Evolutionary conservation across 352 stramenopile species (phyloP).

Genomic region (Globisporangium acanthophoron): DNA sequence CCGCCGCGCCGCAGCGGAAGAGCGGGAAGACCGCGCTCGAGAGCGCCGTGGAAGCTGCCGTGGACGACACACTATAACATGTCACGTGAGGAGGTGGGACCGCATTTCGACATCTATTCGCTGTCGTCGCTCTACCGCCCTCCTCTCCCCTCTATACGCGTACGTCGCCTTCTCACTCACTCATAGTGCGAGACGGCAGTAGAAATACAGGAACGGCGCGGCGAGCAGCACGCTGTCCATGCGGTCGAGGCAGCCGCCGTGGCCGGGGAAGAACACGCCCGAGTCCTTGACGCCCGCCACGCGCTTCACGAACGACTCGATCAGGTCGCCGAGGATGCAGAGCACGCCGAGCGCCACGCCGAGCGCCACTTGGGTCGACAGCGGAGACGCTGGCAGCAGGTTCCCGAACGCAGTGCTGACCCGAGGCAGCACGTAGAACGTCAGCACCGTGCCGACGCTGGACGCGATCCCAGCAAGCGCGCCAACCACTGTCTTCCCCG

Average conservation of each 20-base stretch:
- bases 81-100: background rate
- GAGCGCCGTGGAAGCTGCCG: slow-evolving; percentile 15
- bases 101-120: background rate
- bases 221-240: slow-evolving; percentile 79
- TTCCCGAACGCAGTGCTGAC: background rate
- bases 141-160: background rate
- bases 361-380: slow-evolving; percentile 35
- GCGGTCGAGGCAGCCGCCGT: slow-evolving; percentile 72
- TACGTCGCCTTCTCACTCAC: background rate
- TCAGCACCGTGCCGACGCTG: slow-evolving; percentile 41
- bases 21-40: slow-evolving; percentile 12
- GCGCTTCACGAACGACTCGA: slow-evolving; percentile 70
- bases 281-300: slow-evolving; percentile 68
- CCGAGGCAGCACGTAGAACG: slow-evolving; percentile 28
- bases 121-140: background rate
- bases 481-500: slow-evolving; percentile 62
- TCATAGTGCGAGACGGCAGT: slow-evolving; percentile 21
- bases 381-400: slow-evolving; percentile 9
- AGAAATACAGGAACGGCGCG: slow-evolving; percentile 58
- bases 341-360: slow-evolving; percentile 43
- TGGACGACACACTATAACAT: slow-evolving; percentile 16
- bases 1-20: background rate
- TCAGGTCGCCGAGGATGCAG: slow-evolving; percentile 58
- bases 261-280: slow-evolving; percentile 62
- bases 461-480: slow-evolving; percentile 44